These are phyloP conservation scores for Dictyostelium brefeldianum DNA, from an alignment of 78 protist genomes.

Conservation along the genomic window DNA sequence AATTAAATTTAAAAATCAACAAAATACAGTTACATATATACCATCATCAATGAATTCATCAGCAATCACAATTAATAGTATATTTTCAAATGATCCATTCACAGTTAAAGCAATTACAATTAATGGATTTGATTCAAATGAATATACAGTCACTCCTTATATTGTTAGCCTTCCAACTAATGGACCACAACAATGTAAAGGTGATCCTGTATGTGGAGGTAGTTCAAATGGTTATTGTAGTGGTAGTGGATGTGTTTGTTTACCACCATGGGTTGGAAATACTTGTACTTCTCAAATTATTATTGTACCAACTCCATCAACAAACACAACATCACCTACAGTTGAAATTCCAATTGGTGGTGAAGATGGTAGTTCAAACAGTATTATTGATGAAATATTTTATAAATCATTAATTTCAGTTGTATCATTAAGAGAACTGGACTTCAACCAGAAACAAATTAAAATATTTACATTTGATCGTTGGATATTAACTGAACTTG, in stretches of 20 bases:
- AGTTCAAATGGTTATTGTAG: no score
- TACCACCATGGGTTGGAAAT: no score
- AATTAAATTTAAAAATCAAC: no score
- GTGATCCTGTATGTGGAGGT: no score
- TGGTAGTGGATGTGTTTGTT: no score
- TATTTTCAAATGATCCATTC: background rate
- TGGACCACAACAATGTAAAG: no score
- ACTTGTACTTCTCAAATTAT: no score
- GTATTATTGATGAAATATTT: background rate
- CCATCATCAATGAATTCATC: background rate
- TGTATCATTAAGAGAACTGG: no score
- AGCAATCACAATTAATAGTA: background rate
- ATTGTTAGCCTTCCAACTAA: background rate
- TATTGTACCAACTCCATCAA: no score
- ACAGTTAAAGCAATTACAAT: background rate
- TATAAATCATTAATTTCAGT: no score
- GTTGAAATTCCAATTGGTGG: background rate
- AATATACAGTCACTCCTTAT: background rate
- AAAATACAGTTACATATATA: no score
- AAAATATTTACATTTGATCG: background rate
- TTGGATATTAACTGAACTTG: background rate
- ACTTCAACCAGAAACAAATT: background rate
- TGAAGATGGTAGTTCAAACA: background rate
- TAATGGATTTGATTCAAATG: background rate
- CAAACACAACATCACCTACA: no score